Conservation (phyloP, 2,329 filamentous ascomycete genomes). For the Aspergillus tanneri region DNA sequence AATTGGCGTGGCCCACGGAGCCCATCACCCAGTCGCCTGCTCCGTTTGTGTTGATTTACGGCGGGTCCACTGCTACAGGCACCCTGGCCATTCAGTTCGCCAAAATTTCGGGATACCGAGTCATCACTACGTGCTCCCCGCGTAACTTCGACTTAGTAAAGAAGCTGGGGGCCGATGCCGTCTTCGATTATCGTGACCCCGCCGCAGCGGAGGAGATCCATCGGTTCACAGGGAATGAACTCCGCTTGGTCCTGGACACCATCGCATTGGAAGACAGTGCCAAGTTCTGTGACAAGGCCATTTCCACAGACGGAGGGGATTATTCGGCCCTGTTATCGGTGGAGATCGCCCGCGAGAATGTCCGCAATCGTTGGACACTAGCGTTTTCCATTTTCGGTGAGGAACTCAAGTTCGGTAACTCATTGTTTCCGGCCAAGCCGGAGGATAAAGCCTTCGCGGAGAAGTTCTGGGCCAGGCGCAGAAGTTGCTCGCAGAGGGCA, state of each 20-base stretch:
- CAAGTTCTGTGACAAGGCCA: constrained; percentile 31
- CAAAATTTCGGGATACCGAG: constrained; percentile 33
- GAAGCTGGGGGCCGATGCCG: constrained; percentile 31
- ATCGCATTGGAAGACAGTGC: constrained; percentile 30
- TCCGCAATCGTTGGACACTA: constrained; percentile 29
- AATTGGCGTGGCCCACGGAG: constrained; percentile 26
- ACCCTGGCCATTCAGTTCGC: constrained; percentile 41
- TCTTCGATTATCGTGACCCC: constrained; percentile 34
- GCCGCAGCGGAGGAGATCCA: constrained; percentile 28
- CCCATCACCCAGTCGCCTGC: constrained; percentile 18
- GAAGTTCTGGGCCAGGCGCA: constrained; percentile 41
- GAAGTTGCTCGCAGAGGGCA: constrained; percentile 43
- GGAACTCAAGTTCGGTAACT: constrained; percentile 27
- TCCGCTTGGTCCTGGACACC: constrained; percentile 37
- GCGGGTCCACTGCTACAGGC: constrained; percentile 40
- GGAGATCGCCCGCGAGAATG: constrained; percentile 29
- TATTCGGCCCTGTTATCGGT: constrained; percentile 28
- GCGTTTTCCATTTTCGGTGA: constrained; percentile 36
- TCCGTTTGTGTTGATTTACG: constrained; percentile 42
- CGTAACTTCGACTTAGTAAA: constrained; percentile 34
- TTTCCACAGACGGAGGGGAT: constrained; percentile 31
- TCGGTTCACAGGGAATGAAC: constrained; percentile 28
- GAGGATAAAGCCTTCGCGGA: constrained; percentile 46
- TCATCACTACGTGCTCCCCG: constrained; percentile 37
- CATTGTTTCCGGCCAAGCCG: constrained; percentile 28